Conservation (phyloP, 2,329 filamentous ascomycete genomes). For the Cladosporium sp. region DNA sequence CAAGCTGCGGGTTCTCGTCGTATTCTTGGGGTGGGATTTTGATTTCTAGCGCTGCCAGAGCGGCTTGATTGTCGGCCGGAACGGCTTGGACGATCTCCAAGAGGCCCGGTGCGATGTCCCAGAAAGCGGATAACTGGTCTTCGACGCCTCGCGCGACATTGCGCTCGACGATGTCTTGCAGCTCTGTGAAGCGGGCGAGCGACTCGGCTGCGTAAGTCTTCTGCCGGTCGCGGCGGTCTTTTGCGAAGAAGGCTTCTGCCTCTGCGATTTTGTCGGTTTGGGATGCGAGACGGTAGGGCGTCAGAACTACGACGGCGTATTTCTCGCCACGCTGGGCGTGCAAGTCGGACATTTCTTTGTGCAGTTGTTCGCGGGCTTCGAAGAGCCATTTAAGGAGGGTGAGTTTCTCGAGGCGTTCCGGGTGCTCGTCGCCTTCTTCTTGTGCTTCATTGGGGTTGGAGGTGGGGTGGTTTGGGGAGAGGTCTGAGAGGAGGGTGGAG, state of each 20-base stretch:
- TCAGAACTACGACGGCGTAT: slow-evolving; percentile 78
- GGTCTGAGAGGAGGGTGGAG: slow-evolving; percentile 64
- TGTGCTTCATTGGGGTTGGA: slow-evolving; percentile 77
- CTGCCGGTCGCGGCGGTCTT: slow-evolving; percentile 68
- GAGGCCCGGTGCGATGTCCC: slow-evolving; percentile 90
- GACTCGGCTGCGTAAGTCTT: slow-evolving; percentile 67
- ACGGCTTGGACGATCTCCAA: slow-evolving; percentile 75
- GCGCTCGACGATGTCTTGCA: slow-evolving; percentile 73
- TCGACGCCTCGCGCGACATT: slow-evolving; percentile 87
- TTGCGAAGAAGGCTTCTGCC: slow-evolving; percentile 75
- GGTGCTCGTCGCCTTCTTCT: slow-evolving; percentile 91
- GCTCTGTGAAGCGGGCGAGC: slow-evolving; percentile 68
- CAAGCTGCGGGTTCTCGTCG: slow-evolving; percentile 80
- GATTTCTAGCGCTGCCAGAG: slow-evolving; percentile 16
- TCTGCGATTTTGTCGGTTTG: slow-evolving; percentile 76
- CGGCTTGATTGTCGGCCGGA: slow-evolving; percentile 48
- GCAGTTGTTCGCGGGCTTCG: slow-evolving; percentile 81
- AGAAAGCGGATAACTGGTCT: slow-evolving; percentile 88
- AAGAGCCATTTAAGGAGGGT: slow-evolving; percentile 97
- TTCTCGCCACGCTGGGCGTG: slow-evolving; percentile 76
- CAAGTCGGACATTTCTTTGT: slow-evolving; percentile 80
- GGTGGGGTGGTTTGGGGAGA: slow-evolving; percentile 67
- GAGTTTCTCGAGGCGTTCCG: slow-evolving; percentile 88
- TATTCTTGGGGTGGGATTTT: slow-evolving; percentile 73
- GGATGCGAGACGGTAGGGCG: slow-evolving; percentile 69